These are phyloP conservation scores for Yamadazyma endophytica DNA, from an alignment of 805 yeast genomes.

Conservation along the genomic window DNA sequence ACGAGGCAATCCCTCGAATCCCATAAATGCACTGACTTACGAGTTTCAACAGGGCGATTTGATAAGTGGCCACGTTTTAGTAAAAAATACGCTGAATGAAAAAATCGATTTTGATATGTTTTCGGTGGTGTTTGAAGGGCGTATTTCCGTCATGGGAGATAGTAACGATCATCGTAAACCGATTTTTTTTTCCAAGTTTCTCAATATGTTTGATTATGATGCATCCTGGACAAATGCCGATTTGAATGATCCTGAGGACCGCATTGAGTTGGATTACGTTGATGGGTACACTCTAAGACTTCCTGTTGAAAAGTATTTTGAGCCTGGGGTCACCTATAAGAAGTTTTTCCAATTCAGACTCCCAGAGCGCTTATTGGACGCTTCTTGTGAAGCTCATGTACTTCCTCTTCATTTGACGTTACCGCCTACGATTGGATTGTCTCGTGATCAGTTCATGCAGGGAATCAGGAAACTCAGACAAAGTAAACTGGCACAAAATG, in stretches of 20 bases:
- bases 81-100: conserved; percentile 24
- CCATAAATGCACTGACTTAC: conserved; percentile 25
- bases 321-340: conserved; percentile 31
- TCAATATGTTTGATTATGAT: conserved; percentile 39
- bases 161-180: conserved; percentile 8
- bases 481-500: too few relatives aligned
- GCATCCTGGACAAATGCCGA: conserved; percentile 39
- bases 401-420: conserved; percentile 31
- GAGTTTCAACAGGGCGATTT: conserved; percentile 38
- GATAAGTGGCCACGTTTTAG: conserved; percentile 31
- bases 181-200: conserved; percentile 23
- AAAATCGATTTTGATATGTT: conserved; percentile 38
- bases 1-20: conserved; percentile 19
- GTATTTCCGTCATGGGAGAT: conserved; percentile 16
- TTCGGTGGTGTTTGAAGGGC: conserved; percentile 37
- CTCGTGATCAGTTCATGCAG: conserved; percentile 21
- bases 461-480: conserved; percentile 21
- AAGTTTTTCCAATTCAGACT: conserved; percentile 36
- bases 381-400: conserved; percentile 30
- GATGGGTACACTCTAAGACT: conserved; percentile 28
- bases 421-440: conserved; percentile 34
- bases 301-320: conserved; percentile 21
- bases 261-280: conserved; percentile 24
- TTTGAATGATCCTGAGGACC: conserved; percentile 20
- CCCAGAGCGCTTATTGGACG: conserved; percentile 35